Evolutionary conservation across 495 filamentous ascomycete species (phyloP), one percentile per base, ranked within the genome.

Genomic region (Tuber microsphaerosporum): DNA sequence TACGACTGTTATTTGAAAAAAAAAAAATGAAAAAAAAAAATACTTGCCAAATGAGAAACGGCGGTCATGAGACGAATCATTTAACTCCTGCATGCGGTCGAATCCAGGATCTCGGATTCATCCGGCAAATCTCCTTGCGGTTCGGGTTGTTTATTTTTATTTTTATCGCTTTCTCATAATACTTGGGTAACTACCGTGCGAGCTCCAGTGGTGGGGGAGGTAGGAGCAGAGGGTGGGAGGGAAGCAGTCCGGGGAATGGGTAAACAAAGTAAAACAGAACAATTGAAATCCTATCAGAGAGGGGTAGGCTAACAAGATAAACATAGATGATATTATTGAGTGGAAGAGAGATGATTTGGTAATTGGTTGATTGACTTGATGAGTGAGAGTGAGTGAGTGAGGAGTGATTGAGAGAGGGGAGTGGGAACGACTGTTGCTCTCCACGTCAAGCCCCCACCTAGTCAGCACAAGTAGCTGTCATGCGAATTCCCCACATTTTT

Each of bases 101-200:
- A 65, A 65, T 65, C 56, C 56, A 65, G 56, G 56, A 65, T 65
- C 56, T 65, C 56, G 56, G 56, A 65, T 65, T 65, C 56, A 65
- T 34, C 56, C 56, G 56, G 56, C 56, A 65, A 65, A 65, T 65
- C 56, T 65, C 56, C 26, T 65, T 65, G 14, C 56, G 26, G 14
- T 65, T 65, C 56, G 26, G 56, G 26, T 65, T 65, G 56, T 34
- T 65, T 65, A 34, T 34, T 65, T 65, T 65, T 65, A 65, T 65
- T 65, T 65, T 65, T 65, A 65, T 34, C 31, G 6, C 5, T 2
- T 34, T 65, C 12, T 65, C 56, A 61, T 31, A 61, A 61, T 26
- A 12, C 26, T 34, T 65, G 56, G 56, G 26, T 65, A 65, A 65
- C 56, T 65, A 26, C 56, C 56, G 56, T 65, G 56, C 56, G 56